Percentiles rank a stretch among this genome's conserved stretches.
phyloP scores from a whole-genome alignment of 208 protist genomes.

The Leishmania tarentolae region DNA sequence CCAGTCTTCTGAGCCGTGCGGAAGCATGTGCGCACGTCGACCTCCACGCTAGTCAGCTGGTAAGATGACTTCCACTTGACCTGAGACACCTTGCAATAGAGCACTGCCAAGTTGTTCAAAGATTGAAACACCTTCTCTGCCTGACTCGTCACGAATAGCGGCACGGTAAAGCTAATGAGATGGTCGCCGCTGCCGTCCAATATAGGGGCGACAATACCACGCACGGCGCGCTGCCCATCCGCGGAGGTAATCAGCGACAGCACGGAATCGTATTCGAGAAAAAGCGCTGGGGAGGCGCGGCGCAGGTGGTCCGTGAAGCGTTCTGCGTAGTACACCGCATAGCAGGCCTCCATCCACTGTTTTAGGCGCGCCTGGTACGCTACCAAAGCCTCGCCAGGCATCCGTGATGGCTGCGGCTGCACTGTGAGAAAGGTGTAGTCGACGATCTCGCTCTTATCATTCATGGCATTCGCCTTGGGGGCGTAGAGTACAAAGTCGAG shows the following conservation, averaged over 20 bases:
- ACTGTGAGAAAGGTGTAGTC: constrained; percentile 45
- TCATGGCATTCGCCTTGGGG: not conserved
- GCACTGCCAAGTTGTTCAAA: constrained; percentile 36
- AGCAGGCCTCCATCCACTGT: constrained; percentile 47
- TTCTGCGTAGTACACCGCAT: constrained; percentile 15
- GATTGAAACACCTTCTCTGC: constrained; percentile 9
- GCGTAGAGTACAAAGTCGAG: constrained; percentile 58
- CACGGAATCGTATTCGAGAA: constrained; percentile 51
- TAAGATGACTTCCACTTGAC: constrained; percentile 12
- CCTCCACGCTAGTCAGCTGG: constrained; percentile 25
- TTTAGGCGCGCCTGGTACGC: constrained; percentile 30
- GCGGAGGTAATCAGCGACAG: constrained; percentile 8
- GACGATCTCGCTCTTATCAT: constrained; percentile 23
- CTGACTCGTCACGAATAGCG: constrained; percentile 29
- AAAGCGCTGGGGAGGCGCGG: constrained; percentile 27
- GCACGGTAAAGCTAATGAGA: constrained; percentile 36
- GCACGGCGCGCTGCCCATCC: constrained; percentile 22
- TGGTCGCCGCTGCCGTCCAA: constrained; percentile 13
- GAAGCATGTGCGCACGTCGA: constrained; percentile 32
- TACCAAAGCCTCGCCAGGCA: constrained; percentile 18
- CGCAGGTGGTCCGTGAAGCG: constrained; percentile 32
- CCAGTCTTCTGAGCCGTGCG: constrained; percentile 2
- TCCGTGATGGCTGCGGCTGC: constrained; percentile 27
- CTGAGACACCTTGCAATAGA: constrained; percentile 46
- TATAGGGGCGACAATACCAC: constrained; percentile 22